Evolutionary conservation across 2,329 filamentous ascomycete species (phyloP), one percentile per base, ranked within the genome.

Genomic region (Diaporthe helianthi): DNA sequence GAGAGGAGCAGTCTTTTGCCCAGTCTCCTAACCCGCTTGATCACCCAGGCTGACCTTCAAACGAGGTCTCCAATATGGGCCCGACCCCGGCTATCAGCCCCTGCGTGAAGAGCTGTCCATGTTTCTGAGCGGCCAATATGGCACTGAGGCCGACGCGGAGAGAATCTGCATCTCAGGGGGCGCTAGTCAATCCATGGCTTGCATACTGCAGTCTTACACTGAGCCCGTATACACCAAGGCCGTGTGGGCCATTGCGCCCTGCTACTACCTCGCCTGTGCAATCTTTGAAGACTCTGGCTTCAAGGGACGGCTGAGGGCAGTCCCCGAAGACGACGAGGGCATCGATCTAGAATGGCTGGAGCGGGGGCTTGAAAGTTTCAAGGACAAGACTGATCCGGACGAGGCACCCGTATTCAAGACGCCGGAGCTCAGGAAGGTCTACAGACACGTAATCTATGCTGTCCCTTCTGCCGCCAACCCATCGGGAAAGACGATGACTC

Each of bases 381-480:
- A 76, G 47, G 72, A 47, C 7, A 53, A 60, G 69, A 68, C 47
- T 3, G 73, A 72, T 47, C 73, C 29, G 54, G 53, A 36, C 9
- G 69, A 69, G 61, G 52, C 17, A 46, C 69, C 46, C 52, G 72
- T 69, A 3, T 72, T 58, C 74, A 94, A 93, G 53, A 70, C 75
- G 33, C 78, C 83, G 0, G 83, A 86, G 22, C 85, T 87, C 80
- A 86, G 89, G 47, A 97, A 97, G 76, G 87, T 93, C 67, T 98
- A 97, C 81, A 90, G 90, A 67, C 92, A 98, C 77, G 78, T 98
- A 74, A 91, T 99, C 74, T 98, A 98, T 78, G 88, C 89, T 38
- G 94, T 97, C 17, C 93, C 96, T 0, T 93, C 93, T 0, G 97
- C 94, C 78, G 89, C 93, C 60, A 98, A 98, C 76, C 96, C 96